Evolutionary conservation across 352 stramenopile genomes (phyloP), one percentile per base, ranked within the genome.

Genomic region (Globisporangium emineosum): DNA sequence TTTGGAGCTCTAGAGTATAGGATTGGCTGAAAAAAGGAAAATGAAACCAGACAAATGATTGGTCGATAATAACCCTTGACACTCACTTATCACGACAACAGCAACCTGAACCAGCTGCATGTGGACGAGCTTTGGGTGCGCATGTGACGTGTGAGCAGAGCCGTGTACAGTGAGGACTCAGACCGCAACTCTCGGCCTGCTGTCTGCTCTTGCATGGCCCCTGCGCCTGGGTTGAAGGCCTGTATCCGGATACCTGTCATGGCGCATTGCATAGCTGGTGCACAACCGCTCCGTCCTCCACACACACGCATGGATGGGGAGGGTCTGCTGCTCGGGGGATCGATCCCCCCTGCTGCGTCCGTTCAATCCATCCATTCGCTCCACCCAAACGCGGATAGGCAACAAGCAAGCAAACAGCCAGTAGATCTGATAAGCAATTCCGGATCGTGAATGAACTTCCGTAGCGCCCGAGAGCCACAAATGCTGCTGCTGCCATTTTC

Each of bases 1-100:
- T n/a, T 17, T 2, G 0, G 5, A 6, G 17, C 15, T 42, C 17
- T 0, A 17, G 0, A 19, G 0, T 7, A 5, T 42, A 0, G 4
- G 4, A 42, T 42, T 42, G 35, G 35, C 12, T 42, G 2, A 42
- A 42, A 42, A 4, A 33, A 33, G 9, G 30, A n/a, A 5, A 33
- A 9, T 33, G 9, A 33, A 33, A 33, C 6, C 30, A 33, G 30
- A 33, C 30, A 33, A 3, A 4, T 33, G 30, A 33, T 33, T 33
- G 30, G 2, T 19, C 35, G 4, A 19, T 42, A 19, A 42, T 19
- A 19, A 19, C 13, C 17, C 3, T 42, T 42, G 1, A 42, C 35
- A 42, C 35, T 37, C 32, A 37, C 32, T 35, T 35, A 8, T 42
- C 17, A 42, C 19, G 12, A 42, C 35, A 13, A 42, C 35, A 42